These are phyloP conservation scores for Eucalyptus grandis DNA, from an alignment of 345 rosid genomes.

Conservation along the genomic window DNA sequence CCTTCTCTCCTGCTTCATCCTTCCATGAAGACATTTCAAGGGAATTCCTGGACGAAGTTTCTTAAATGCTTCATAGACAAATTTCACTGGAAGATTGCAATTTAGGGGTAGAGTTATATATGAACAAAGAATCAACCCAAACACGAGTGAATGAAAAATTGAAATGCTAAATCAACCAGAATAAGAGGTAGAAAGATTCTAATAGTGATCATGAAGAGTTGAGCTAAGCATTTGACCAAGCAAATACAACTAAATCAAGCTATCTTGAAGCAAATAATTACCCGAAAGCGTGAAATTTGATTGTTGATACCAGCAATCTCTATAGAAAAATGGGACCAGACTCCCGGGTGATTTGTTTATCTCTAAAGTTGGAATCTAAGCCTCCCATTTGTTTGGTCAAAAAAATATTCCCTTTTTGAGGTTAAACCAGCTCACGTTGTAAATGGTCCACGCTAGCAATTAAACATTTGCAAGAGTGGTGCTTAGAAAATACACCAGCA, in stretches of 20 bases:
- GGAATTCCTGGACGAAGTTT: constrained; percentile 94
- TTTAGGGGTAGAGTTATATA: background rate
- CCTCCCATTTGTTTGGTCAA: background rate
- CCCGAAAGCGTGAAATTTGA: background rate
- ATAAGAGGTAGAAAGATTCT: background rate
- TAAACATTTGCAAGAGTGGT: background rate
- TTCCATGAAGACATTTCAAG: constrained; percentile 89
- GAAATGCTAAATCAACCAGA: background rate
- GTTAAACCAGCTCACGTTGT: background rate
- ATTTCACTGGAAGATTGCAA: constrained; percentile 40
- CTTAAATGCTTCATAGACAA: constrained; percentile 91
- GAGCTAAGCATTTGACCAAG: background rate
- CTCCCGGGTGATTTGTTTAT: background rate
- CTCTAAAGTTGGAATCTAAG: background rate
- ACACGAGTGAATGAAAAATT: background rate
- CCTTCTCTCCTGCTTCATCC: constrained; percentile 86
- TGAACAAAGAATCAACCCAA: background rate
- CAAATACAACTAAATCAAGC: background rate
- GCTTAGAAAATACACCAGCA: background rate
- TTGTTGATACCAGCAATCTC: background rate
- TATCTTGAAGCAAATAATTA: background rate
- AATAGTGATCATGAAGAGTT: background rate
- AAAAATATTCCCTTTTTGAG: background rate
- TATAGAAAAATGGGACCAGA: background rate
- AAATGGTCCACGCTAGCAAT: background rate